Base-by-base conservation (phyloP, 2,329 filamentous ascomycete species). In the Pestalotiopsis sp. region DNA sequence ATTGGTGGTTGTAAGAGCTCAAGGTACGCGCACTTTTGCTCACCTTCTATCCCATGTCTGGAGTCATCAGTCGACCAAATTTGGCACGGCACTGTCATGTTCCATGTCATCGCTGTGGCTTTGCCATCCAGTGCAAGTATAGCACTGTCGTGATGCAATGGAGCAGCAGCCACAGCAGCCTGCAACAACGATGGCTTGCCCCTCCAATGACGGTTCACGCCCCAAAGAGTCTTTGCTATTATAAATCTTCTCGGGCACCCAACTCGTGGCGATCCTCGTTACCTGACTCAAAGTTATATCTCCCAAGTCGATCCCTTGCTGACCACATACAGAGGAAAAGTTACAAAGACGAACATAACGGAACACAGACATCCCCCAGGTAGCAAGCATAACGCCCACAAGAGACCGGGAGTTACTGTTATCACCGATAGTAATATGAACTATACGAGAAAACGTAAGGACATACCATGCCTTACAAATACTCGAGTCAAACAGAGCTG, bases 381-480 rank as follows among this genome's bases (percentile, higher is more conserved):
- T 9, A n/a, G 44, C 44, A 52, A 52, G 14, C 44, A 52, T 52
- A 52, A 52, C 44, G 44, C 44, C 14, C 17, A n/a, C 38, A 55
- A 14, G 24, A 55, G 61, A n/a, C 6, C n/a, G 61, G 39, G 26
- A 14, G 6, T 20, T 35, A 13, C 11, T 48, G 11, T 24, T 64
- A 48, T 52, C 39, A 44, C 20, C 61, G 38, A 14, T n/a, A n/a
- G 24, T 35, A 58, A 26, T 26, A 66, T 66, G 64, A 66, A 66
- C 39, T 66, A 66, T 14, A 66, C 64, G 14, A 58, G 64, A 38
- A 66, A 66, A 58, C 22, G 64, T 66, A 60, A 35, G 64, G 13
- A 30, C 14, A 24, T 10, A 5, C 17, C 35, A 9, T n/a, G n/a
- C 24, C 44, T 65, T 5, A 3, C 52, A 35, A 24, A 22, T 7